Percentiles rank a stretch among this genome's conserved stretches.
phyloP scores from a whole-genome alignment of 225 moss, liverwort and hornwort species.

The Pseudisothecium myosuroides region DNA sequence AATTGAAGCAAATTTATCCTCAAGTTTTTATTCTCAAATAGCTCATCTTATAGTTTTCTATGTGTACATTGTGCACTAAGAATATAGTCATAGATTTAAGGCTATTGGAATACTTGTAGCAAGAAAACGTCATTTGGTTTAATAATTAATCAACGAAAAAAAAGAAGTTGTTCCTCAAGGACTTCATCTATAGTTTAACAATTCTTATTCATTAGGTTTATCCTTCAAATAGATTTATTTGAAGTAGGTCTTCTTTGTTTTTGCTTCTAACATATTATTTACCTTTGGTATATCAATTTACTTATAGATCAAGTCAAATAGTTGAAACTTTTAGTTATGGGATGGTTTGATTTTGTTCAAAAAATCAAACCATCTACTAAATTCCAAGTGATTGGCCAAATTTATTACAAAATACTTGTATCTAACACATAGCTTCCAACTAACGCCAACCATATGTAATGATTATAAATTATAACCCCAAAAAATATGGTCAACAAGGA shows the following conservation, averaged over 20 bases:
- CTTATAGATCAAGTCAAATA: not conserved
- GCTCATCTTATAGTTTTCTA: not conserved
- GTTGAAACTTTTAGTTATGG: not conserved
- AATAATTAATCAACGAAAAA: not conserved
- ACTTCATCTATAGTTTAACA: not conserved
- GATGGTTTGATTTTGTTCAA: not conserved
- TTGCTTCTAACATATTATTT: not conserved
- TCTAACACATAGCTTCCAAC: not conserved
- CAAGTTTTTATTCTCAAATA: not conserved
- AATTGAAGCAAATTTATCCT: not conserved
- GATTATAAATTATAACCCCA: not conserved
- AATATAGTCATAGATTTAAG: not conserved
- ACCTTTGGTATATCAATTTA: not conserved
- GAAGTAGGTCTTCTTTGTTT: not conserved
- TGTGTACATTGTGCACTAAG: no score
- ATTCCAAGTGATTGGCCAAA: not conserved
- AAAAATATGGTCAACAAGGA: not conserved
- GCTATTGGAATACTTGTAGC: fast-evolving
- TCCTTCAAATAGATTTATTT: not conserved
- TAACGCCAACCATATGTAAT: not conserved
- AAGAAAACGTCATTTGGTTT: not conserved
- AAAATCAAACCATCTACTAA: not conserved
- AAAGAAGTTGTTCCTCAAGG: not conserved
- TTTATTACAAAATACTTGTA: not conserved
- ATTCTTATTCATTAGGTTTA: not conserved